Base-by-base conservation (phyloP, 2,329 filamentous ascomycete species). In the Alternaria arbusti region DNA sequence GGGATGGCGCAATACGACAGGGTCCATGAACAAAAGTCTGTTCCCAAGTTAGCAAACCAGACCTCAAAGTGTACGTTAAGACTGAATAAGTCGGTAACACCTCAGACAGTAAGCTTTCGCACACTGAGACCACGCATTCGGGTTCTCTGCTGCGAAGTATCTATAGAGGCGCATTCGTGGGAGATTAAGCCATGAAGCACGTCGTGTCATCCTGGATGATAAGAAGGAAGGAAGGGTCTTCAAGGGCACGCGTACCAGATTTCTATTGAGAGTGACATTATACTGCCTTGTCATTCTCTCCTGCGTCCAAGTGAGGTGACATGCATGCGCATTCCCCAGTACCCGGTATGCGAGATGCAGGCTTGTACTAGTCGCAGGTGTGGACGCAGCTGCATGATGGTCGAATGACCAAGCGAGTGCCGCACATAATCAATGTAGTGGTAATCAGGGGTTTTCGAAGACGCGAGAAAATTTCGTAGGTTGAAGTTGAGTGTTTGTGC, bases 121-220 rank as follows among this genome's bases (percentile, higher is more conserved):
- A 63, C 61, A 63, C 8, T 40, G 44, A 63, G 56, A 40, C 61
- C 61, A 40, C 59, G n/a, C n/a, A 11, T 11, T 15, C 26, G 60
- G 57, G 61, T 26, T 51, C 20, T 60, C 57, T 63, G 44, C 30
- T 63, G 46, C 61, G 45, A 54, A 63, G 61, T 63, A 63, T 63
- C 61, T 63, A 57, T 10, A 32, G 20, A 54, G 11, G 50, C 28
- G 50, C 50, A 32, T 45, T 32, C 49, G 23, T 61, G 45, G 58
- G 32, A 50, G 52, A 55, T 59, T 47, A 59, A 28, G 50, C 47
- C 50, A 59, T 25, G 22, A 45, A 40, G 25, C 26, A 51, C 57
- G 43, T 55, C 28, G 15, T 26, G 22, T 40, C 47, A 51, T 46
- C 54, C 57, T 57, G 40, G n/a, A 23, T 15, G 20, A 43, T 30